phyloP scores from a whole-genome alignment of 2,329 filamentous ascomycete species.

The Fusarium clavum region DNA sequence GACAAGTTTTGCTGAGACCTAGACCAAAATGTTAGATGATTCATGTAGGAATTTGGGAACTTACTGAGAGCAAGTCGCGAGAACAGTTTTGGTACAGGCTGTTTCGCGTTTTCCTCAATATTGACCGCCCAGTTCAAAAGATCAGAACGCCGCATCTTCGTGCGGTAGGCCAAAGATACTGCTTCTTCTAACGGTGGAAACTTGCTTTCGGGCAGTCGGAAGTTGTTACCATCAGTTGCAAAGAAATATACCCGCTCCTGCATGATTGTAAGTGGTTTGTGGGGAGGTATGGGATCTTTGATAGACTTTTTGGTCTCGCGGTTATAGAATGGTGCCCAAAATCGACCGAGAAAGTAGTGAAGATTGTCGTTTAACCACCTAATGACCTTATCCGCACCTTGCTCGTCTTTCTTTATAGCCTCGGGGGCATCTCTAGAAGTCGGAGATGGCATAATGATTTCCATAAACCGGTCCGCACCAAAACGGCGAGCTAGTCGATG shows the following conservation, averaged over 20 bases:
- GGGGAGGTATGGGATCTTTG: conserved; percentile 46
- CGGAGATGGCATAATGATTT: conserved; percentile 63
- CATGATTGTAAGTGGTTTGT: conserved; percentile 35
- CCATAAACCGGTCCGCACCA: conserved; percentile 69
- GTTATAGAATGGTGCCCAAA: conserved; percentile 62
- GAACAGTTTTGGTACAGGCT: conserved; percentile 68
- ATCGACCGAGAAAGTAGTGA: conserved; percentile 60
- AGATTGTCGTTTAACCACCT: conserved; percentile 44
- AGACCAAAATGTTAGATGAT: conserved; percentile 7
- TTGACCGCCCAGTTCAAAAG: conserved; percentile 67
- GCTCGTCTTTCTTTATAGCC: conserved; percentile 48
- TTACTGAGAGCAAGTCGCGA: conserved; percentile 67
- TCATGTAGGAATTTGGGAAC: neutral
- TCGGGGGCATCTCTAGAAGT: conserved; percentile 44
- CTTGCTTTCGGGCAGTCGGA: conserved; percentile 41
- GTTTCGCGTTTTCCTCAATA: conserved; percentile 56
- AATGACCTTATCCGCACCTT: conserved; percentile 47
- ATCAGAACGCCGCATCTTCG: conserved; percentile 52
- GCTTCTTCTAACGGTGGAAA: conserved; percentile 46
- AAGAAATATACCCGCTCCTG: conserved; percentile 65
- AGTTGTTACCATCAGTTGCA: conserved; percentile 62
- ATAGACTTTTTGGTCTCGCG: conserved; percentile 54
- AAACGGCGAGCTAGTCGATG: conserved; percentile 67
- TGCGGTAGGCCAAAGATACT: conserved; percentile 38
- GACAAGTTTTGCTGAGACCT: conserved; percentile 65